Conservation (phyloP, 495 filamentous ascomycete genomes). For the Talaromyces stipitatus region DNA sequence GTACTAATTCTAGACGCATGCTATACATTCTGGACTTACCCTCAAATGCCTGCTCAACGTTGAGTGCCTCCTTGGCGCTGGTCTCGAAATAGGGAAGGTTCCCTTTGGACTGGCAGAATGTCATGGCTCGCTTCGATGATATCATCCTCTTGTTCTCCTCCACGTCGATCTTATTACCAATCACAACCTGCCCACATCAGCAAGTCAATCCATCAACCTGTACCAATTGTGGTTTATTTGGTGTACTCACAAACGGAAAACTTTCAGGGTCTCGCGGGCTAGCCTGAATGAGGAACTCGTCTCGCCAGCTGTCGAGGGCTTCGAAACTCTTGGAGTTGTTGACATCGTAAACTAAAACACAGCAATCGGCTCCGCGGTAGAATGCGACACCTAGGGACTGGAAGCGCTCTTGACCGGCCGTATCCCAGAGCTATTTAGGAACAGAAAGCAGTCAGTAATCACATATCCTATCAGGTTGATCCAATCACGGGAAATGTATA, state of each 20-base stretch:
- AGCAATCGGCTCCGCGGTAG: slow-evolving; percentile 97
- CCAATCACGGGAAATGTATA: not conserved
- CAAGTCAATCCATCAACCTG: slow-evolving; percentile 1
- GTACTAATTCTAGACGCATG: not conserved
- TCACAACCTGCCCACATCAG: slow-evolving; percentile 56
- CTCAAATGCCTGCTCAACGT: slow-evolving; percentile 98
- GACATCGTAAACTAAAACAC: slow-evolving; percentile 96
- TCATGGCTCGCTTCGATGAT: slow-evolving; percentile 88
- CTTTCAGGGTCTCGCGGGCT: slow-evolving; percentile 93
- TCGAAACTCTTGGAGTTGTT: slow-evolving; percentile 99
- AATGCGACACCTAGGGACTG: slow-evolving; percentile 97
- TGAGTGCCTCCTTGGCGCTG: slow-evolving; percentile 96
- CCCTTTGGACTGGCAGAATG: slow-evolving; percentile 95
- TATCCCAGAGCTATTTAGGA: slow-evolving; percentile 83
- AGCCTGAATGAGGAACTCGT: slow-evolving; percentile 97
- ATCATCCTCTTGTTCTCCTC: slow-evolving; percentile 97
- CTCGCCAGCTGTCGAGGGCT: slow-evolving; percentile 94
- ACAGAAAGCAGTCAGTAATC: slow-evolving; percentile 4
- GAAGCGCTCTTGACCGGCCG: slow-evolving; percentile 94
- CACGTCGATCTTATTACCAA: slow-evolving; percentile 98
- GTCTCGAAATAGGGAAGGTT: slow-evolving; percentile 99
- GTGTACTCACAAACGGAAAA: slow-evolving; percentile 91
- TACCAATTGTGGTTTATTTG: slow-evolving; percentile 6
- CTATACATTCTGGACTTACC: slow-evolving; percentile 42
- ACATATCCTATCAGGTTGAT: not conserved